Evolutionary conservation across 2,329 filamentous ascomycete genomes (phyloP).

Genomic region (Fusarium sp.): DNA sequence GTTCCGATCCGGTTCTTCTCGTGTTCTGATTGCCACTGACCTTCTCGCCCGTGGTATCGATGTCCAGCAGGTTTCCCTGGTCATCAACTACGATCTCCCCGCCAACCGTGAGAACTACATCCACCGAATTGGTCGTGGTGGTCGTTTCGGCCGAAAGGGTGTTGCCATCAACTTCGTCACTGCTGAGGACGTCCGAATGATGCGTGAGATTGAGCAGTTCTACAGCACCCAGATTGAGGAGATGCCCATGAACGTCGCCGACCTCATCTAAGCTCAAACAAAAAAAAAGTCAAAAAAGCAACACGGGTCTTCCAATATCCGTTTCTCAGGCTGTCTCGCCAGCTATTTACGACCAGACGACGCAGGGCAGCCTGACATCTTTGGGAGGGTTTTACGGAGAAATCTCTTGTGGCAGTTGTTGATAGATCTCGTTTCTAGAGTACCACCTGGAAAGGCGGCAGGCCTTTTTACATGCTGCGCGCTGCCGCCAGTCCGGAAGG

Average conservation of each 20-base stretch:
- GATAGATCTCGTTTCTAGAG: slow-evolving; percentile 59
- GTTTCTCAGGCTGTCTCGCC: slow-evolving; percentile 43
- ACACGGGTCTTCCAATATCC: slow-evolving; percentile 42
- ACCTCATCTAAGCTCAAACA: slow-evolving; percentile 72
- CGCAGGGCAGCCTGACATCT: slow-evolving; percentile 49
- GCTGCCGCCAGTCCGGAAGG: slow-evolving; percentile 49
- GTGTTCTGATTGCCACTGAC: slow-evolving; percentile 98
- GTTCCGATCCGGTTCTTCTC: slow-evolving; percentile 98
- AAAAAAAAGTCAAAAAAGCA: slow-evolving; percentile 41
- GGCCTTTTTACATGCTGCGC: slow-evolving; percentile 8
- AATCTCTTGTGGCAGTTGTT: slow-evolving; percentile 55
- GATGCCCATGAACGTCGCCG: slow-evolving; percentile 96
- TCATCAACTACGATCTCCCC: slow-evolving; percentile 99
- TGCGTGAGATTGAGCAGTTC: slow-evolving; percentile 99
- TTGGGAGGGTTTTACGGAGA: slow-evolving; percentile 50
- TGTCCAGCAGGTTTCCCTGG: slow-evolving; percentile 98
- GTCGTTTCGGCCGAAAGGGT: slow-evolving; percentile 99
- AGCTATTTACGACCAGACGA: slow-evolving; percentile 38
- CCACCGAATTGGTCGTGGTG: slow-evolving; percentile 98
- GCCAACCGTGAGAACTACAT: slow-evolving; percentile 99
- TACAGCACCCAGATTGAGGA: slow-evolving; percentile 99
- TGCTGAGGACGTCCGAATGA: slow-evolving; percentile 98
- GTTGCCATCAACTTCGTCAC: slow-evolving; percentile 99
- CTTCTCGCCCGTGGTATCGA: slow-evolving; percentile 99
- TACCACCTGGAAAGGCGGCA: slow-evolving; percentile 45